Evolutionary conservation across 208 protist genomes (phyloP).

Genomic region (Leishmania amazonensis): DNA sequence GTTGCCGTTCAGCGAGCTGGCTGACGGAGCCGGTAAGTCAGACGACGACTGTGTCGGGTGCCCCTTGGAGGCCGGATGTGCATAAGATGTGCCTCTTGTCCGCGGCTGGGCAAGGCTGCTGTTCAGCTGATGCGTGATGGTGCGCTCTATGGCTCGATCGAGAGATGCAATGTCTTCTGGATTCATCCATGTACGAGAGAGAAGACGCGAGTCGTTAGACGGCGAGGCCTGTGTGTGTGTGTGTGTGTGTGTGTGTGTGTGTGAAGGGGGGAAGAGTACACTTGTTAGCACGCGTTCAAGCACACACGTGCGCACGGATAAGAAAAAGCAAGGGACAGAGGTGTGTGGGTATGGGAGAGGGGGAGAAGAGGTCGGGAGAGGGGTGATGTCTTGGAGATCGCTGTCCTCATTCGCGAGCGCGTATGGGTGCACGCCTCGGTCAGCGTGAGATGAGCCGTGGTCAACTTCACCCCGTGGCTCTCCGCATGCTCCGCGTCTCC

Average conservation of each 20-base stretch:
- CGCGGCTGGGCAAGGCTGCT: background rate
- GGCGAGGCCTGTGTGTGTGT: background rate
- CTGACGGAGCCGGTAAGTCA: background rate
- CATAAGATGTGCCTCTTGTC: background rate
- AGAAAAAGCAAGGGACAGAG: background rate
- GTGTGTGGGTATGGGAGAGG: background rate
- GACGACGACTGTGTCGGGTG: background rate
- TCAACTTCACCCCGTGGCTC: background rate
- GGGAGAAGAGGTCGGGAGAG: background rate
- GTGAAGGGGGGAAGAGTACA: background rate
- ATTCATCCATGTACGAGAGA: conserved; percentile 3
- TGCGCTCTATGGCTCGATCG: conserved; percentile 1
- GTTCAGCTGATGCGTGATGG: conserved; percentile 8
- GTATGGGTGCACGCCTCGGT: background rate
- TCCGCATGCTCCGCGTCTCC: background rate
- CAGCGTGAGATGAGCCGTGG: background rate
- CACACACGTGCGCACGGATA: background rate
- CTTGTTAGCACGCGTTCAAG: background rate
- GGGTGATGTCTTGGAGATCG: background rate
- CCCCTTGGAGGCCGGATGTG: background rate
- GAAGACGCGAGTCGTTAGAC: background rate
- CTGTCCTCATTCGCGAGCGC: background rate
- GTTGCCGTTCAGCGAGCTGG: background rate
- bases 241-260: background rate
- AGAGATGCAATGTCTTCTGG: background rate